phyloP scores from a whole-genome alignment of 805 yeast species.

The Cephaloascus albidus region DNA sequence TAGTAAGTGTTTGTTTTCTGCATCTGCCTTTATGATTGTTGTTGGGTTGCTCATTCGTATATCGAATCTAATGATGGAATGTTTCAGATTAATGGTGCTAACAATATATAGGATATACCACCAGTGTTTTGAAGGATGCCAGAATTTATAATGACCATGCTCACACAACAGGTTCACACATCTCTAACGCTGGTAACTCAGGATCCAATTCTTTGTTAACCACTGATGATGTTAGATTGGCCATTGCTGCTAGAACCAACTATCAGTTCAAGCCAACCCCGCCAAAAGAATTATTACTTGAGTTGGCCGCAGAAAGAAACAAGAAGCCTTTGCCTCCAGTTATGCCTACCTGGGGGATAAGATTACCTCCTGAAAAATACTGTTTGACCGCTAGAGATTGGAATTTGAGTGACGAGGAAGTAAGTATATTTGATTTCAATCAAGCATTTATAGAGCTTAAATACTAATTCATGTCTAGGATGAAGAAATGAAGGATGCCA shows the following conservation, averaged over 20 bases:
- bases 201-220: conserved; percentile 44
- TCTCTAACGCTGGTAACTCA: conserved; percentile 26
- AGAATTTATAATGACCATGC: conserved; percentile 82
- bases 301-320: conserved; percentile 87
- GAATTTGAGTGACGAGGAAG: conserved; percentile 46
- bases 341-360: conserved; percentile 82
- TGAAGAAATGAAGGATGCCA: background rate
- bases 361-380: conserved; percentile 96
- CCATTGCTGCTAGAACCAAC: conserved; percentile 89
- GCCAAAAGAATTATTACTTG: conserved; percentile 85
- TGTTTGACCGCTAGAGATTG: conserved; percentile 82
- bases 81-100: too few relatives aligned
- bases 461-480: background rate
- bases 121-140: conserved; percentile 83
- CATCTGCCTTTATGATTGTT: background rate
- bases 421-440: conserved; percentile 10
- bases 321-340: conserved; percentile 86
- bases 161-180: conserved; percentile 18
- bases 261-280: conserved; percentile 92
- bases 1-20: conserved; percentile 19
- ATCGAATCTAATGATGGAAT: too few relatives aligned
- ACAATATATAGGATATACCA: conserved; percentile 50
- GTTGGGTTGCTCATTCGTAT: background rate
- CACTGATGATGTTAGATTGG: conserved; percentile 85
- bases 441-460: too few relatives aligned